These are phyloP conservation scores for Pluteus cervinus DNA, from an alignment of 768 basidiomycete genomes.

Conservation along the genomic window DNA sequence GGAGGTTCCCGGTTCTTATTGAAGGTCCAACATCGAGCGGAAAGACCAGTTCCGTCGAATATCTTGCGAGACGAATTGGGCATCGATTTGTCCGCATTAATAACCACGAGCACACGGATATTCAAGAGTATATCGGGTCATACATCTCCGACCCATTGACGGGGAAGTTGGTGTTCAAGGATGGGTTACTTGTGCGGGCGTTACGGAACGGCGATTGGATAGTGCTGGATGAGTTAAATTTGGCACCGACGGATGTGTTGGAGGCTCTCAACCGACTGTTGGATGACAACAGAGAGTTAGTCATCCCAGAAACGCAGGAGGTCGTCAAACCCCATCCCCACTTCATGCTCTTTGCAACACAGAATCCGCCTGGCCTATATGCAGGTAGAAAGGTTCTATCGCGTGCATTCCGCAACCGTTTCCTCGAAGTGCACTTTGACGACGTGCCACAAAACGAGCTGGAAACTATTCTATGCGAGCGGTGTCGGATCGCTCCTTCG, in stretches of 20 bases:
- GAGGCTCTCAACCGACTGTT: slow-evolving; percentile 95
- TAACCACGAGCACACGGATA: slow-evolving; percentile 99
- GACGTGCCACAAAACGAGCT: slow-evolving; percentile 94
- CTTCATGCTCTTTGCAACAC: slow-evolving; percentile 98
- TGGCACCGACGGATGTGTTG: slow-evolving; percentile 96
- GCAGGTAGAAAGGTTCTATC: slow-evolving; percentile 93
- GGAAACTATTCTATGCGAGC: slow-evolving; percentile 88
- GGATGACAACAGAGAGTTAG: slow-evolving; percentile 94
- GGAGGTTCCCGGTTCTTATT: slow-evolving; percentile 90
- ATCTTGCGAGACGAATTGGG: slow-evolving; percentile 86
- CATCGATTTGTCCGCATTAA: slow-evolving; percentile 98
- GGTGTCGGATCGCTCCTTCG: slow-evolving; percentile 90
- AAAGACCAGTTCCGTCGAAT: slow-evolving; percentile 96
- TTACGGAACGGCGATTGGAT: slow-evolving; percentile 94
- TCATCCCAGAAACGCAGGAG: slow-evolving; percentile 95
- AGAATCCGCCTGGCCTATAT: slow-evolving; percentile 95
- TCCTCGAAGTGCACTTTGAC: slow-evolving; percentile 95
- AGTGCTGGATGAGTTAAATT: slow-evolving; percentile 94
- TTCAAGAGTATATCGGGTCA: slow-evolving; percentile 96
- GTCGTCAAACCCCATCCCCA: slow-evolving; percentile 88
- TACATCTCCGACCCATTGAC: slow-evolving; percentile 90
- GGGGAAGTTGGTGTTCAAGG: slow-evolving; percentile 92
- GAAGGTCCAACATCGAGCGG: slow-evolving; percentile 98
- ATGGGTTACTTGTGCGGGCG: slow-evolving; percentile 90
- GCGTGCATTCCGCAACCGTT: slow-evolving; percentile 94